Evolutionary conservation across 1,284 basidiomycete species (phyloP), one percentile per base, ranked within the genome.

Genomic region (Veloboletus limbatus): DNA sequence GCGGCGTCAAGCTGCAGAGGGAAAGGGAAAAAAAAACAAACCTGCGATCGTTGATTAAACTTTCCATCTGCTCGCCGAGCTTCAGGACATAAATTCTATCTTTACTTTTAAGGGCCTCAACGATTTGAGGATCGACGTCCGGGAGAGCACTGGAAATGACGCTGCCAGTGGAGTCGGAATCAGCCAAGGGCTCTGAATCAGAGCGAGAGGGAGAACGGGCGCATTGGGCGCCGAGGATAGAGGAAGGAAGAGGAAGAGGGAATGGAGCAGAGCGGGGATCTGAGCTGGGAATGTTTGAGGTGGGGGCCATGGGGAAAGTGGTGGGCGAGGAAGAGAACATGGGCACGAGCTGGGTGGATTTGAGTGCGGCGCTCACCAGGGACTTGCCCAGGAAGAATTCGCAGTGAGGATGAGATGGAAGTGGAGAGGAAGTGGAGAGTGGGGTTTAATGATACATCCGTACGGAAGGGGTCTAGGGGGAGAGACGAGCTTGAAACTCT

Each of bases 91-190:
- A 92, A 50, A 92, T 74, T 58, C 88, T 76, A 66, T 92, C 88
- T 70, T 92, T 92, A 74, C 82, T 83, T 66, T 74, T 79, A 51
- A 92, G 81, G n/a, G 89, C 88, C 65, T 91, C 88, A 56, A 91
- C 56, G 58, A 64, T 88, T 66, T 85, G 82, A 9, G 77, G 72
- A 72, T 90, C 88, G 49, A 82, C 78, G 51, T 86, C 62, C 13
- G 45, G 22, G 46, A 62, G 52, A 38, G 47, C 31, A 28, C 41
- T 27, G 27, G 40, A 20, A 16, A 52, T 62, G 40, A 47, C 30
- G 35, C 52, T 51, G 8, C 43, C 56, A 8, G 54, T 55, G 48
- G 57, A 48, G 45, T 68, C 62, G 6, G 48, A 53, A 30, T 65
- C 66, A 6, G 47, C 30, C 32, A 65, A 50, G 17, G 59, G 59